Percentiles rank a stretch among this genome's conserved stretches.
These are phyloP conservation scores for Kodamaea laetipori DNA, from an alignment of 805 yeast genomes.

Conservation along the genomic window DNA sequence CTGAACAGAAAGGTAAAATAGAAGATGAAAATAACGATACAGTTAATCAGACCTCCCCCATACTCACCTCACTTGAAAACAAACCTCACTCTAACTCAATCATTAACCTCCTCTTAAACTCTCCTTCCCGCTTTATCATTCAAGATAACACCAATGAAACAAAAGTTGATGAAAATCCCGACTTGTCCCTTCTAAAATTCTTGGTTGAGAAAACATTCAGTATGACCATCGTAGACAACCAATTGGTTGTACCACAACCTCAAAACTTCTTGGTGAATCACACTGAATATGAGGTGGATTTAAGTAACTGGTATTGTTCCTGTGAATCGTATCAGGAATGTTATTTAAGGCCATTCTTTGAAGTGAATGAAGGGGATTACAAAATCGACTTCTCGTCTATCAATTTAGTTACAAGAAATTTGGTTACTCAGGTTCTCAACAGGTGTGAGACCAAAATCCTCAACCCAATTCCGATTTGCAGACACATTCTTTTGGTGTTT, in stretches of 20 bases:
- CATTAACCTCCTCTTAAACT: too few species aligned
- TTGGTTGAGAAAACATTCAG: neutral
- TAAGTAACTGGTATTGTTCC: conserved; percentile 34
- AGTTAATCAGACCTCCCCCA: too few species aligned
- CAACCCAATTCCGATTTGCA: conserved; percentile 17
- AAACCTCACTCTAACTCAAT: too few species aligned
- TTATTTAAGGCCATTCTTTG: conserved; percentile 4
- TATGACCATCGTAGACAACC: neutral
- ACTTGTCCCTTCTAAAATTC: too few species aligned
- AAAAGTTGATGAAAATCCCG: too few species aligned
- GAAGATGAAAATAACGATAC: too few species aligned
- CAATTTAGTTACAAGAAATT: neutral
- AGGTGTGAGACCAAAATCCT: neutral
- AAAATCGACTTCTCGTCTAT: neutral
- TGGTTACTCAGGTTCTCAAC: neutral
- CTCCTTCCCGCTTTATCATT: too few species aligned
- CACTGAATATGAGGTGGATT: conserved; percentile 19
- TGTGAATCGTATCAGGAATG: conserved; percentile 26
- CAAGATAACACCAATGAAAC: too few species aligned
- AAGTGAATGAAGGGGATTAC: neutral
- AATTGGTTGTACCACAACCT: neutral
- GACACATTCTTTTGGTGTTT: conserved; percentile 16
- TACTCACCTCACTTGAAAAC: too few species aligned
- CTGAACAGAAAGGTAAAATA: too few species aligned
- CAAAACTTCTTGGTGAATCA: neutral